Percentiles rank a stretch among this genome's conserved stretches.
phyloP scores from a whole-genome alignment of 768 basidiomycete genomes.

The Clavulina sp. region DNA sequence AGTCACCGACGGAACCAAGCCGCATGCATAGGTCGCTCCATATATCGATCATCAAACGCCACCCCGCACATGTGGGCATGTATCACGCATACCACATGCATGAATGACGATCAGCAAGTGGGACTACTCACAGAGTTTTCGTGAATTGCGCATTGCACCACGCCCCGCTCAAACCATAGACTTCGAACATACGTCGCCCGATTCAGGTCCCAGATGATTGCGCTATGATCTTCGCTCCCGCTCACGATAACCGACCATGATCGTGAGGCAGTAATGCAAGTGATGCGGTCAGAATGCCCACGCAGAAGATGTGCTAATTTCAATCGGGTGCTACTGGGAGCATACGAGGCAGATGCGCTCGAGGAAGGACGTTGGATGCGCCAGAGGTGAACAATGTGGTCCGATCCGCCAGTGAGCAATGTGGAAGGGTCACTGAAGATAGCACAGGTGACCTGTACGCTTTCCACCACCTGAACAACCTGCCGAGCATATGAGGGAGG shows the following conservation, averaged over 20 bases:
- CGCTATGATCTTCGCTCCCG: conserved; percentile 73
- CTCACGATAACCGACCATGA: conserved; percentile 73
- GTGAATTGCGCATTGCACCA: conserved; percentile 60
- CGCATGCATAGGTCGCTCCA: too few relatives aligned
- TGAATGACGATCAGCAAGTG: background rate
- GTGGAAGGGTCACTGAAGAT: conserved; percentile 56
- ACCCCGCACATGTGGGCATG: too few relatives aligned
- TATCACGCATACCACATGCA: background rate
- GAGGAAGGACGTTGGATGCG: conserved; percentile 30
- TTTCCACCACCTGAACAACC: conserved; percentile 65
- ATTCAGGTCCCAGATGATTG: conserved; percentile 82
- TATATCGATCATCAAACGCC: too few relatives aligned
- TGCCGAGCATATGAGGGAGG: conserved; percentile 16
- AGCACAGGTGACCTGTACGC: conserved; percentile 52
- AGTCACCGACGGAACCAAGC: too few relatives aligned
- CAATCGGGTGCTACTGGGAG: too few relatives aligned
- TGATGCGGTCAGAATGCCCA: conserved; percentile 52
- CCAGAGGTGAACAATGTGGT: conserved; percentile 77
- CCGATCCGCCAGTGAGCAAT: conserved; percentile 64
- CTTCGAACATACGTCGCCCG: conserved; percentile 62
- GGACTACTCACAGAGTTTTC: conserved; percentile 57
- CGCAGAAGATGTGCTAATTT: conserved; percentile 55
- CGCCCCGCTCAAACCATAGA: conserved; percentile 47
- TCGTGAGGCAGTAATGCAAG: conserved; percentile 52
- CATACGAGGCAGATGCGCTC: too few relatives aligned